Conservation (phyloP, 495 filamentous ascomycete species). For the Penicillium subrubescens region DNA sequence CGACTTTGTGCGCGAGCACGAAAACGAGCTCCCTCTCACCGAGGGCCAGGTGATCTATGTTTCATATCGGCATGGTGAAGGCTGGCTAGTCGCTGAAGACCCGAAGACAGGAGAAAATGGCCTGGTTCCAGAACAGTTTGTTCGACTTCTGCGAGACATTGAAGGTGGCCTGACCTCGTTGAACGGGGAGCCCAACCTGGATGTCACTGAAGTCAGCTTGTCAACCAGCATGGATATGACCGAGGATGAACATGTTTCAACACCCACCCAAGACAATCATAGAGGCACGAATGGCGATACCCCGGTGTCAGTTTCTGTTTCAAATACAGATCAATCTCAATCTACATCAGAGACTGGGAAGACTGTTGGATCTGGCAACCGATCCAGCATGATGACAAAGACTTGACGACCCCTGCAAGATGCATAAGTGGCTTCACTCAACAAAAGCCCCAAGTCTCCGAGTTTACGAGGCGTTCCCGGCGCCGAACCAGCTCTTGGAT, state of each 20-base stretch:
- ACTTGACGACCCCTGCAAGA: constrained; percentile 14
- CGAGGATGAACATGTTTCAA: constrained; percentile 35
- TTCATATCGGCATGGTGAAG: constrained; percentile 91
- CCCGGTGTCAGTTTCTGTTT: constrained; percentile 3
- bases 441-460: constrained; percentile 10
- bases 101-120: constrained; percentile 88
- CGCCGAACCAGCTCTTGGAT: background rate
- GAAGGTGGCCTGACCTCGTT: constrained; percentile 64
- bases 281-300: constrained; percentile 18
- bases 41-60: constrained; percentile 98
- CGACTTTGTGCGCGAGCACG: constrained; percentile 92
- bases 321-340: constrained; percentile 4
- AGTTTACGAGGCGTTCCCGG: background rate
- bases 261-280: constrained; percentile 31
- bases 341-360: constrained; percentile 8
- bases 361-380: constrained; percentile 13
- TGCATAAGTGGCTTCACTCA: constrained; percentile 16
- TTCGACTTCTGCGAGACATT: constrained; percentile 88
- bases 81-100: constrained; percentile 96
- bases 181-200: constrained; percentile 40
- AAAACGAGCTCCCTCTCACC: constrained; percentile 89
- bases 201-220: constrained; percentile 28
- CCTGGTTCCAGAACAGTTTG: constrained; percentile 95
- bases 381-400: constrained; percentile 20
- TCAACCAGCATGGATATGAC: constrained; percentile 33